phyloP scores from a whole-genome alignment of 768 basidiomycete genomes.

The Trametes gibbosa region DNA sequence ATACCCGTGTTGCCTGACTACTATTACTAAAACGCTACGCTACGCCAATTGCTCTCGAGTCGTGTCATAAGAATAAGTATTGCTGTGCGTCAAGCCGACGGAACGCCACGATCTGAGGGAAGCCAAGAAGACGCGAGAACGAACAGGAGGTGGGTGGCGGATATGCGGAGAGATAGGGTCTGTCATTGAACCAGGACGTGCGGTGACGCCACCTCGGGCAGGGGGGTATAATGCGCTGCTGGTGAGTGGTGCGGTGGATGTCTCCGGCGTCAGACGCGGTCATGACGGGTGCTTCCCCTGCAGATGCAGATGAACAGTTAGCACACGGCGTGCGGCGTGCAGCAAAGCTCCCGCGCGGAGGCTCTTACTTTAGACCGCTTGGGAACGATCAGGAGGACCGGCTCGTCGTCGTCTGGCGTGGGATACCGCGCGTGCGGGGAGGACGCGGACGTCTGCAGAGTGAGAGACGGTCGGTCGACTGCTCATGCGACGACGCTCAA shows the following conservation, averaged over 20 bases:
- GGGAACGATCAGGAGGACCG: slow-evolving; percentile 23
- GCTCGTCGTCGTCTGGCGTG: slow-evolving; percentile 26
- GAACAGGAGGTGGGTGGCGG: neutral
- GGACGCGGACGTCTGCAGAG: neutral
- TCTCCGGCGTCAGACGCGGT: neutral
- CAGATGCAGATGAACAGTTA: neutral
- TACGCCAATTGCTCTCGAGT: slow-evolving; percentile 6
- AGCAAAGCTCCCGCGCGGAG: neutral
- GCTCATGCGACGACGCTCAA: neutral
- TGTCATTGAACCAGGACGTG: neutral
- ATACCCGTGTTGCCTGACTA: slow-evolving; percentile 16
- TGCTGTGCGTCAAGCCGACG: neutral
- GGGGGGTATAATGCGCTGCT: slow-evolving; percentile 4
- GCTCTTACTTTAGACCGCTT: slow-evolving; percentile 22
- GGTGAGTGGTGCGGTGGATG: slow-evolving; percentile 3
- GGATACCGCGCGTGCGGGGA: slow-evolving; percentile 6
- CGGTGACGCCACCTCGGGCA: neutral
- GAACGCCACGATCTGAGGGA: neutral
- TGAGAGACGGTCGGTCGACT: neutral
- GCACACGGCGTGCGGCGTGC: neutral
- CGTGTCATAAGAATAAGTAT: slow-evolving; percentile 10
- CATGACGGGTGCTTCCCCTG: slow-evolving; percentile 15
- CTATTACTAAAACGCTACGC: slow-evolving; percentile 14
- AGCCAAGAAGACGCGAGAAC: neutral
- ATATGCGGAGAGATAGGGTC: neutral